These are phyloP conservation scores for Suillus placidus DNA, from an alignment of 768 basidiomycete genomes.

Conservation along the genomic window DNA sequence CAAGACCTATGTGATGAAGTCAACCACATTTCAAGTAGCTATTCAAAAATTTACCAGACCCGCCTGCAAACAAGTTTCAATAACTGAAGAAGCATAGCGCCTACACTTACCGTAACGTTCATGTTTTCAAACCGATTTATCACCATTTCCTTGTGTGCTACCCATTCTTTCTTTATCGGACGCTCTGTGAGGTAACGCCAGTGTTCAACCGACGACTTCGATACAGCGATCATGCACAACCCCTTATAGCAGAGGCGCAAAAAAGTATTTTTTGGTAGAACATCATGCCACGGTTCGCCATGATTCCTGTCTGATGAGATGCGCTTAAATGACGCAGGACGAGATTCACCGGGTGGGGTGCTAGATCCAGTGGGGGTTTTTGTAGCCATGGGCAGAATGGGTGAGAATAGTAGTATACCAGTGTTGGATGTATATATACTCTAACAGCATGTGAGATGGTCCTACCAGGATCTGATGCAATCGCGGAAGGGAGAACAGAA, in stretches of 20 bases:
- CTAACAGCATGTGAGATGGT: background rate
- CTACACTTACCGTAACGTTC: background rate
- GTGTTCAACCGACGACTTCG: background rate
- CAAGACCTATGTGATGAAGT: background rate
- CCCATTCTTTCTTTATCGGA: background rate
- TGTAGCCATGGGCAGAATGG: background rate
- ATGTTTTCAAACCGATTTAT: slow-evolving; percentile 1
- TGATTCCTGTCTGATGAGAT: no score
- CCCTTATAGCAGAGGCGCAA: background rate
- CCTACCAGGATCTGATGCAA: background rate
- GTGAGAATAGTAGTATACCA: background rate
- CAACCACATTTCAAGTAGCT: background rate
- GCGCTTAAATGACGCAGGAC: background rate
- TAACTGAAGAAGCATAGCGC: background rate
- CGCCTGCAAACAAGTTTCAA: background rate
- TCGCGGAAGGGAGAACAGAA: background rate
- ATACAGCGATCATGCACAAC: slow-evolving; percentile 3
- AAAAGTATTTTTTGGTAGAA: background rate
- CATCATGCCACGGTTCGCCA: background rate
- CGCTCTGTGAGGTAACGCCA: background rate
- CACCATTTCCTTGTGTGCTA: background rate
- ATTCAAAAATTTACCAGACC: background rate
- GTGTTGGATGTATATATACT: slow-evolving; percentile 1
- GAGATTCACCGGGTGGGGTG: background rate
- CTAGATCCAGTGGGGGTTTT: background rate